These are phyloP conservation scores for Nannochloropsis granulata DNA, from an alignment of 108 stramenopile species.

Conservation along the genomic window DNA sequence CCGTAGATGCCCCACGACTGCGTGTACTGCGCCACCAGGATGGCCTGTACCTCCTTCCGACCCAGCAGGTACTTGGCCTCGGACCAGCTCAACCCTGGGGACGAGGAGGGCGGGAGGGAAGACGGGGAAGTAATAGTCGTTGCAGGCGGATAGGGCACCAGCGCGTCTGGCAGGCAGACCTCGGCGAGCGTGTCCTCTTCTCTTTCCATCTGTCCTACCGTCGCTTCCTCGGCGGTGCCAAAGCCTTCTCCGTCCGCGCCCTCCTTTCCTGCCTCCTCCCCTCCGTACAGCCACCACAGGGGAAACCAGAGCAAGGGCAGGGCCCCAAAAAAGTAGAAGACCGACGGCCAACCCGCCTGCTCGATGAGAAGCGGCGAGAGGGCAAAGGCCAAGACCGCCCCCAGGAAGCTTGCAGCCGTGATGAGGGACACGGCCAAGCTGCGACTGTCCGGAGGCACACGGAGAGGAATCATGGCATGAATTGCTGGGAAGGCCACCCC, in stretches of 20 bases:
- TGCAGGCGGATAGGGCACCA: neutral
- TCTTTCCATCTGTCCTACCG: neutral
- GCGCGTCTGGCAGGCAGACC: neutral
- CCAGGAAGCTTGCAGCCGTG: slow-evolving; percentile 23
- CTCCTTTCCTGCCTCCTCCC: neutral
- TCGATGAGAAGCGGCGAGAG: slow-evolving; percentile 13
- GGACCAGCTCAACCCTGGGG: neutral
- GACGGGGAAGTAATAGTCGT: neutral
- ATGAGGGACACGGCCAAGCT: neutral
- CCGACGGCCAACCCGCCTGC: slow-evolving; percentile 9
- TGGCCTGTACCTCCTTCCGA: slow-evolving; percentile 12
- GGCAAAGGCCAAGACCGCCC: slow-evolving; percentile 18
- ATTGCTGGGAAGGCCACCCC: slow-evolving; percentile 28
- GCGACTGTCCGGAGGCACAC: neutral
- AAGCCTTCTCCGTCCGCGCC: neutral
- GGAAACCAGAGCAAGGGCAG: slow-evolving; percentile 15
- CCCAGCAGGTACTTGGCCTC: neutral
- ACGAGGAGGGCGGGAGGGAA: neutral
- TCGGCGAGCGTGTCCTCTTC: neutral
- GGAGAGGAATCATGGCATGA: slow-evolving; percentile 23
- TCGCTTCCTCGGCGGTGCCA: neutral
- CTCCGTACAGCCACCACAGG: slow-evolving; percentile 1
- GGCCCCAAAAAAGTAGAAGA: slow-evolving; percentile 21
- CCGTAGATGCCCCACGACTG: slow-evolving; percentile 31
- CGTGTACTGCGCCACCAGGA: slow-evolving; percentile 25